Base-by-base conservation (phyloP, 225 moss, liverwort and hornwort genomes). In the Marchantia paleacea region DNA sequence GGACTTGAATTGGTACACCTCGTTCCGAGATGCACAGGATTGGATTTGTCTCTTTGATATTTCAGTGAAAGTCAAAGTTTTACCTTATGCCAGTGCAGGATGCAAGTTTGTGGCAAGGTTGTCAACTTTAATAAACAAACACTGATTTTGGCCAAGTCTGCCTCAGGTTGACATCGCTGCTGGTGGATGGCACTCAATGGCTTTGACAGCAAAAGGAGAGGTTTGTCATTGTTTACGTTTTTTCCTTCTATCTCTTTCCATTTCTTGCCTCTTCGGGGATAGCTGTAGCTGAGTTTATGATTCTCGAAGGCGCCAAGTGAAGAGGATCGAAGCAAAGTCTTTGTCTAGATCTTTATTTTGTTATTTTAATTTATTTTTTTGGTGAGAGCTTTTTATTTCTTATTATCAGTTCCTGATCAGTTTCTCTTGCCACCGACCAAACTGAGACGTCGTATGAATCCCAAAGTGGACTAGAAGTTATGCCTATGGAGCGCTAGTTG, bases 161-260 rank as follows among this genome's bases (percentile, higher is more conserved):
- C 31, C 22, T 28, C 83, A 88, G 88, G 90, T 91, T 76, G 89
- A 85, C 29, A 84, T 91, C 25, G 90, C 90, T 2, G 89, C 90
- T 80, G 90, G 90, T 70, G 90, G 90, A 49, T 91, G 90, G 90
- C 90, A 91, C 81, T 91, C 90, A 12, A 87, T 91, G 86, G 90
- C 89, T 22, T 72, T 91, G 85, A 91, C 89, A 52, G 85, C 82
- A 19, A 75, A 71, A 55, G 88, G 90, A 58, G 86, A 90, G 88
- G 90, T 90, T 9, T 54, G 81, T 72, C 7, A n/a, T 24, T 12
- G 75, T 22, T 22, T 28, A 51, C 12, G 11, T 15, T 24, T 61
- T 74, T 73, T 7, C 80, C 20, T 68, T 57, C 57, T 11, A 12
- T 58, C 7, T 58, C 12, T 66, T 12, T 48, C 72, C 20, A 11